A percentile compares a stretch with the other conserved stretches of the same genome.
These are phyloP conservation scores for Cryptosporidium parvum DNA, from an alignment of 169 alveolate genomes.

Conservation along the genomic window DNA sequence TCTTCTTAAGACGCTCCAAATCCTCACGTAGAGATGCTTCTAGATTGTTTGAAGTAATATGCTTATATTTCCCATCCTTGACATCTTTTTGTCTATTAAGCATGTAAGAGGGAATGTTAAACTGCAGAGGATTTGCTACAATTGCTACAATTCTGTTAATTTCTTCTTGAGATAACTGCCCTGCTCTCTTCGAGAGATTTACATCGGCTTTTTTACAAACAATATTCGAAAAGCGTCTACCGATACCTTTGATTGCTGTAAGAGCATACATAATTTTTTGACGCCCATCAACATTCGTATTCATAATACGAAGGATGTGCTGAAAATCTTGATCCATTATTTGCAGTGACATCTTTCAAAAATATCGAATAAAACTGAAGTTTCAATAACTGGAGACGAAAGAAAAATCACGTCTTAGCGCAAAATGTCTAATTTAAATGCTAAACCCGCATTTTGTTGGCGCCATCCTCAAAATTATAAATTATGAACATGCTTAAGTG, in stretches of 20 bases:
- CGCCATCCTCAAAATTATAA: background rate
- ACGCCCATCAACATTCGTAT: constrained; percentile 99
- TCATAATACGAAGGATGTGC: constrained; percentile 97
- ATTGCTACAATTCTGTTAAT: constrained; percentile 91
- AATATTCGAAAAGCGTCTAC: constrained; percentile 96
- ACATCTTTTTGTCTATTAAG: constrained; percentile 96
- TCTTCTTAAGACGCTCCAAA: constrained; percentile 98
- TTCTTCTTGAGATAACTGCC: constrained; percentile 96
- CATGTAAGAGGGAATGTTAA: constrained; percentile 98
- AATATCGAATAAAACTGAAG: constrained; percentile 12
- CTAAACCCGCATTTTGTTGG: constrained; percentile 2
- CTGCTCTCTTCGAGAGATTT: constrained; percentile 98
- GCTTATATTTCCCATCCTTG: constrained; percentile 95
- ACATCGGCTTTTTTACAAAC: constrained; percentile 97
- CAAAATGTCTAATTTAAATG: constrained; percentile 39
- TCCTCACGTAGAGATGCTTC: constrained; percentile 99
- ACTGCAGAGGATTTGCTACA: constrained; percentile 92
- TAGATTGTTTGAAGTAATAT: constrained; percentile 93
- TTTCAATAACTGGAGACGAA: constrained; percentile 7
- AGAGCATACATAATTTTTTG: constrained; percentile 96
- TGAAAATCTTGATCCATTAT: constrained; percentile 92
- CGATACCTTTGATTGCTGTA: constrained; percentile 98
- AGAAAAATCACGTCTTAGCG: constrained; percentile 47
- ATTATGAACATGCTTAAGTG: too few relatives aligned
- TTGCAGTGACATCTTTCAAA: constrained; percentile 78